Base-by-base conservation (phyloP, 2,329 filamentous ascomycete genomes). In the Exophiala spinifera region DNA sequence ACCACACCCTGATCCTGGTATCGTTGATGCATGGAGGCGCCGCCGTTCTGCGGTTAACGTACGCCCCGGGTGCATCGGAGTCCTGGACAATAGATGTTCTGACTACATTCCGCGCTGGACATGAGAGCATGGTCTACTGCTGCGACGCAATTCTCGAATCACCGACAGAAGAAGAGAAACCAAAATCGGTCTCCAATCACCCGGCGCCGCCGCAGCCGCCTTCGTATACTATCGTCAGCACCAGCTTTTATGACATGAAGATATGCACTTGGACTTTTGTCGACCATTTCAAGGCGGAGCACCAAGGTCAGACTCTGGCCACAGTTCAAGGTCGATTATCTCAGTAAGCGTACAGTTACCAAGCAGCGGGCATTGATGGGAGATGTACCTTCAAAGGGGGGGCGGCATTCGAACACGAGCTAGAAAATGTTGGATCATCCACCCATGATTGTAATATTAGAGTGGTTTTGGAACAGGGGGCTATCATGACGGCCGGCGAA, bases 111-210 rank as follows among this genome's bases (percentile, higher is more conserved):
- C 87, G 89, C 63, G 88, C 92, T 67, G 56, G 59, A 14, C 91
- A 96, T 68, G 78, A 88, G 72, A 96, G 90, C 69, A 96, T 96
- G 90, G 96, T 95, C 65, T 97, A 97, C 87, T 63, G 91, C 91
- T 70, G 81, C 84, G 55, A 77, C 81, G 61, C 78, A 78, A 1
- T 65, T 34, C 51, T 53, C 13, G 62, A 3, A 59, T 61, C 28
- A 11, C 3, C 10, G 23, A 25, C 19, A 25, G 28, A 15, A 46
- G 45, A 65, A 14, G 63, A 64, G 7, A 15, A 21, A 34, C 36
- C 36, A n/a, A 19, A 14, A 8, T 20, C 10, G 3, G 19, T 19
- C 17, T 25, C 25, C 33, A 40, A 31, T 34, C 21, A 49, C 17
- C 23, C 13, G 20, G 10, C 49, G n/a, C 57, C 53, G 1, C 43